Base-by-base conservation (phyloP, 192 early-diverging fungal species). In the Entomortierella chlamydospora region DNA sequence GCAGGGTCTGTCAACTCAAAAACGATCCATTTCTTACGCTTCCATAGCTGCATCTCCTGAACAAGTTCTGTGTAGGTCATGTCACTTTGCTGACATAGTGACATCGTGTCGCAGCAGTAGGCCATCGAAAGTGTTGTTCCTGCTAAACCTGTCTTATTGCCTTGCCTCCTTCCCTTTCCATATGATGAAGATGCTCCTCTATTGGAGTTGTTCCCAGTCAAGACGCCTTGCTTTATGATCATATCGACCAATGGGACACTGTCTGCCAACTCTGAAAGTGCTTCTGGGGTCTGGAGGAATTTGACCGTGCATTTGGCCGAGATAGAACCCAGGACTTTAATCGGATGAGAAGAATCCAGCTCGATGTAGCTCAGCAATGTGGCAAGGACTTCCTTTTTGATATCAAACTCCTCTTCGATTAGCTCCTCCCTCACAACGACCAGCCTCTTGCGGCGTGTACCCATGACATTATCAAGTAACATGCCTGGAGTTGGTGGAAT, bases 351-450 rank as follows among this genome's bases (percentile, higher is more conserved):
- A 7, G n/a, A 26, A 30, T 79, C 76, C 57, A 79, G 57, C 13
- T 79, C 76, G 8, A 79, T 65, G 37, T 79, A 79, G 41, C 76
- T 79, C 57, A 79, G 17, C 18, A 79, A 45, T 0, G 76, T 79
- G 13, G 76, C 76, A 25, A 79, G 30, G 15, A 79, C 76, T 39
- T 79, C 76, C 41, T 70, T 70, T 52, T 79, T 79, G 57, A 79
- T 79, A 28, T 79, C 76, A 61, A 70, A 79, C 51, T 79, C 76
- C 17, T 79, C 61, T 25, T 66, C 67, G 4, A 53, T 47, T 8
- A 70, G 49, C 26, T 79, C 76, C 37, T 79, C 62, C 2, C 76
- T 61, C 4, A 79, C 62, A 13, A 70, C 63, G 15, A 79, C 76
- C 22, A 79, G 9, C 22, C 76, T 47, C 47, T 42, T 77, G 42